Percentiles rank a stretch among this genome's conserved stretches.
These are phyloP conservation scores for Xerocomellus chrysenteron DNA, from an alignment of 768 basidiomycete species.

Conservation along the genomic window DNA sequence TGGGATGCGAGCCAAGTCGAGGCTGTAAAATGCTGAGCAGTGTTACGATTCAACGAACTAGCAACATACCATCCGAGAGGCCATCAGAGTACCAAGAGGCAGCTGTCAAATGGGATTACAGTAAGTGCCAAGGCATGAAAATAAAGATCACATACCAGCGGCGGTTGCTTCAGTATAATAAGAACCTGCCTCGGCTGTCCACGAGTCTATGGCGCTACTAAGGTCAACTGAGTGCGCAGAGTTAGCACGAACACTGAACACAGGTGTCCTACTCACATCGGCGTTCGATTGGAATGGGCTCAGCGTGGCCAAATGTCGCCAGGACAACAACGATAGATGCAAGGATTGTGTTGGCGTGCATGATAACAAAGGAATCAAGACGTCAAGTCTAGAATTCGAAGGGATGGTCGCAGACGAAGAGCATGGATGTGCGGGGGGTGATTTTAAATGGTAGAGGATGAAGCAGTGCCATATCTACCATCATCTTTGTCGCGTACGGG, in stretches of 20 bases:
- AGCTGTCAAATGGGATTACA: conserved; percentile 1
- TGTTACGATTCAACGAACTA: not conserved
- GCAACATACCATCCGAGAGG: conserved; percentile 17
- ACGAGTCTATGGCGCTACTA: conserved; percentile 38
- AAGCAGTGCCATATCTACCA: not conserved
- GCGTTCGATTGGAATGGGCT: conserved; percentile 38
- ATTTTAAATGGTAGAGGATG: not conserved
- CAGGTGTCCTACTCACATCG: conserved; percentile 37
- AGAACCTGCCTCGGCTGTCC: conserved; percentile 37
- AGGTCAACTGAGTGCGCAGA: conserved; percentile 26
- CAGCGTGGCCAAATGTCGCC: conserved; percentile 36
- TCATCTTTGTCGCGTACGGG: not conserved
- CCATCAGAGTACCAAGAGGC: conserved; percentile 19
- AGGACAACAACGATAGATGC: conserved; percentile 38
- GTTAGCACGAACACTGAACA: conserved; percentile 4
- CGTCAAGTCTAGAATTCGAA: not conserved
- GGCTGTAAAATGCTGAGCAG: conserved; percentile 5
- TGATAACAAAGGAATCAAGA: not conserved
- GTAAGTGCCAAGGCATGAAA: not conserved
- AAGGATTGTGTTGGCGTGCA: conserved; percentile 34
- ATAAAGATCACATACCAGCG: conserved; percentile 8
- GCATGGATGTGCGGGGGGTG: no score
- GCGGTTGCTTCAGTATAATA: conserved; percentile 33
- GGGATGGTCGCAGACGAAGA: conserved; percentile 6
- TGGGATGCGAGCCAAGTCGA: conserved; percentile 20